phyloP scores from a whole-genome alignment of 2,329 filamentous ascomycete genomes.

The Helotiales sp. region DNA sequence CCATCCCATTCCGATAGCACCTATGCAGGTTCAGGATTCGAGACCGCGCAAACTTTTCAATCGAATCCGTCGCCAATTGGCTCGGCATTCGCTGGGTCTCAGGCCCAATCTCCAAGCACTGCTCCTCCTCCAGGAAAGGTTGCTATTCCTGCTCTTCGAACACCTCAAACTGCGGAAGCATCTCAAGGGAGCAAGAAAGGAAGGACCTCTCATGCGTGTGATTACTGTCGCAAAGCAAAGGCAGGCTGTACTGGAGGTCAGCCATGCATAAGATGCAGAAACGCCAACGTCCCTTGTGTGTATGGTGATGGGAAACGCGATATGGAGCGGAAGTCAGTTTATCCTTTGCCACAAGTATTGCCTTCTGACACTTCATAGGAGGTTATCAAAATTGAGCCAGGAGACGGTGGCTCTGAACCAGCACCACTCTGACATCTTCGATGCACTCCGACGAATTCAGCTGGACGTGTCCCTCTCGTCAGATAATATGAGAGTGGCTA shows the following conservation, averaged over 20 bases:
- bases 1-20: not conserved
- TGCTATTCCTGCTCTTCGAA: constrained; percentile 24
- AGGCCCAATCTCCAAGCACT: not conserved
- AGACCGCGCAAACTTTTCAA: not conserved
- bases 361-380: constrained; percentile 14
- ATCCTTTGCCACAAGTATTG: not conserved
- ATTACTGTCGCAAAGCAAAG: constrained; percentile 38
- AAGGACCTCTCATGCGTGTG: constrained; percentile 35
- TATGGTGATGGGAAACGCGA: constrained; percentile 34
- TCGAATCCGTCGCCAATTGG: not conserved
- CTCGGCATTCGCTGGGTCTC: not conserved
- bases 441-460: constrained; percentile 24
- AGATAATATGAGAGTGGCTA: constrained; percentile 20
- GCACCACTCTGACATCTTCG: constrained; percentile 21
- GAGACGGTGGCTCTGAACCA: constrained; percentile 18
- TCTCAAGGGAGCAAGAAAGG: constrained; percentile 20
- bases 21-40: not conserved
- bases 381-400: constrained; percentile 22
- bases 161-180: constrained; percentile 8
- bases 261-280: constrained; percentile 37
- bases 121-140: constrained; percentile 23
- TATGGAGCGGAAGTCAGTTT: constrained; percentile 27
- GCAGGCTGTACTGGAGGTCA: constrained; percentile 37
- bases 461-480: constrained; percentile 17
- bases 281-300: constrained; percentile 21